Conservation (phyloP, 2,329 filamentous ascomycete species). For the Fusarium sp. region DNA sequence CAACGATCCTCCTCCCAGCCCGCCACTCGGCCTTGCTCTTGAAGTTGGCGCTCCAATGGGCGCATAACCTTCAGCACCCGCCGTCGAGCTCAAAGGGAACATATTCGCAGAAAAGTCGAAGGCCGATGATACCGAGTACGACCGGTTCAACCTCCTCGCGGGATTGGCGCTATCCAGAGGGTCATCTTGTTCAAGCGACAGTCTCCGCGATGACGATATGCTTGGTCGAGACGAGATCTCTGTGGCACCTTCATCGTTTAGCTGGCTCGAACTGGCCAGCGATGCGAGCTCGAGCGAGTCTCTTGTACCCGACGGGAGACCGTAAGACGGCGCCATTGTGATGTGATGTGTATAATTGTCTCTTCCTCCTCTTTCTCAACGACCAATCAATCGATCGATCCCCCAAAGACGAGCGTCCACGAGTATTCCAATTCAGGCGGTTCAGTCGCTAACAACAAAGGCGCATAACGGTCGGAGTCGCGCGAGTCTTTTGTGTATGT, state of each 20-base stretch:
- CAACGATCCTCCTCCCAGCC: constrained; percentile 80
- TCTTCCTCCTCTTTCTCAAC: constrained; percentile 23
- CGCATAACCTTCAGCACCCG: constrained; percentile 80
- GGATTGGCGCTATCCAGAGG: constrained; percentile 74
- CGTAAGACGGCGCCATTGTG: constrained; percentile 59
- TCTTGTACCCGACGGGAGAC: constrained; percentile 69
- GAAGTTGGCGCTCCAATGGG: constrained; percentile 84
- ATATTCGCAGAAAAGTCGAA: constrained; percentile 97
- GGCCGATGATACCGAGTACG: constrained; percentile 91
- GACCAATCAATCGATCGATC: constrained; percentile 18
- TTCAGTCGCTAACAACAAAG: constrained; percentile 41
- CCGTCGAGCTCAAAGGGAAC: constrained; percentile 90
- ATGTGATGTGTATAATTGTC: constrained; percentile 43
- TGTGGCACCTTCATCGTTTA: constrained; percentile 68
- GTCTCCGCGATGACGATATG: constrained; percentile 89
- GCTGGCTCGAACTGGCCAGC: constrained; percentile 83
- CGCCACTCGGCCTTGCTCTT: constrained; percentile 61
- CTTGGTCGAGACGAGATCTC: constrained; percentile 85
- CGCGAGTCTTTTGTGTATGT: constrained; percentile 1
- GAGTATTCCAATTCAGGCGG: constrained; percentile 34
- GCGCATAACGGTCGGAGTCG: constrained; percentile 47
- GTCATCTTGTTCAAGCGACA: constrained; percentile 88
- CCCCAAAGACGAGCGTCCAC: constrained; percentile 8
- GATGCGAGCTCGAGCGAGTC: constrained; percentile 98
- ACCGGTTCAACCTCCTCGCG: constrained; percentile 68